A percentile compares a stretch with the other conserved stretches of the same genome.
Evolutionary conservation across 805 yeast species (phyloP).

Genomic region (Ogataea thermomethanolica): DNA sequence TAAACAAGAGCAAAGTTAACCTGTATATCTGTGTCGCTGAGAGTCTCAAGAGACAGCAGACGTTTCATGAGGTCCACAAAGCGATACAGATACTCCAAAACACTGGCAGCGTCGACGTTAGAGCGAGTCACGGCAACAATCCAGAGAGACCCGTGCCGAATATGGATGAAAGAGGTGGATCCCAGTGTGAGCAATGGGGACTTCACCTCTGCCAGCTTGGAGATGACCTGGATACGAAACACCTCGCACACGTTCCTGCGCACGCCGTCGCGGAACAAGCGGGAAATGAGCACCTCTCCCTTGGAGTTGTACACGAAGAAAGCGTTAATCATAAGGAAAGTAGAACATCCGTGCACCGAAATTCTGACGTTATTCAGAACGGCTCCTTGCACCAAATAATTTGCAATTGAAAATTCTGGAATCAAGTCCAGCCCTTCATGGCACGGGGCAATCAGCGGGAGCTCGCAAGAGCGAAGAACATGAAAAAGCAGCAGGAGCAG

Average conservation of each 20-base stretch:
- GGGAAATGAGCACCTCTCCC: slow-evolving; percentile 81
- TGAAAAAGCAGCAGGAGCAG: slow-evolving; percentile 69
- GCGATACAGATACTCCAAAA: slow-evolving; percentile 74
- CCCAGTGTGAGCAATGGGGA: slow-evolving; percentile 83
- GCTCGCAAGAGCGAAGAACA: slow-evolving; percentile 82
- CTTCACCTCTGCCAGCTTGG: slow-evolving; percentile 48
- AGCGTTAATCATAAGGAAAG: slow-evolving; percentile 76
- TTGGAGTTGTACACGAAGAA: slow-evolving; percentile 71
- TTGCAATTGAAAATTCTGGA: neutral
- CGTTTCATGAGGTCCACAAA: slow-evolving; percentile 51
- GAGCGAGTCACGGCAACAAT: slow-evolving; percentile 86
- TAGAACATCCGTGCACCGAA: slow-evolving; percentile 5
- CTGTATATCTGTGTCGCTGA: slow-evolving; percentile 50
- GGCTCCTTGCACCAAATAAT: slow-evolving; percentile 3
- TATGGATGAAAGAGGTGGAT: slow-evolving; percentile 84
- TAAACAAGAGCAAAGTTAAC: slow-evolving; percentile 67
- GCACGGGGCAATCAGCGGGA: slow-evolving; percentile 97
- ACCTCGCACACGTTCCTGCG: slow-evolving; percentile 80
- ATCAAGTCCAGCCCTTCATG: slow-evolving; percentile 41
- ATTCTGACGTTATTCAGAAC: neutral
- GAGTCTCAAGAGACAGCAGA: slow-evolving; percentile 24
- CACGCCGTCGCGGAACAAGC: slow-evolving; percentile 69
- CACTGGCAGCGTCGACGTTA: slow-evolving; percentile 77
- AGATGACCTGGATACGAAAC: slow-evolving; percentile 87
- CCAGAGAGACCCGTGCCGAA: slow-evolving; percentile 62